Evolutionary conservation across 805 yeast species (phyloP).

Genomic region (Pichia ethanolica): DNA sequence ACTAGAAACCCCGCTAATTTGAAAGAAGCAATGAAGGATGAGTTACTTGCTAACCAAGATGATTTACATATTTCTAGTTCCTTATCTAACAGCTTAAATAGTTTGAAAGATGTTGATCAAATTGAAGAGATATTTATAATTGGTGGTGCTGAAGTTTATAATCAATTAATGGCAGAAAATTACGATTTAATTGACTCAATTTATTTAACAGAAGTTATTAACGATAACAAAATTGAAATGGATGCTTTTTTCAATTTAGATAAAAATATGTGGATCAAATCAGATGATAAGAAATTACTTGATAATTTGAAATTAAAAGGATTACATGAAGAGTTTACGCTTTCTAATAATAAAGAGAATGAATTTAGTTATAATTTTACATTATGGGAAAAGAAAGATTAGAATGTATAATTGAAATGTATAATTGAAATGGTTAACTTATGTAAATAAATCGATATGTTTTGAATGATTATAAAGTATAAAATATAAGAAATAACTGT

Average conservation of each 20-base stretch:
- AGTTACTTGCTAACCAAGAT: slow-evolving; percentile 13
- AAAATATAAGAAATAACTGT: too few species aligned
- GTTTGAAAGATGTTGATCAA: slow-evolving; percentile 20
- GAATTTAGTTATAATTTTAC: slow-evolving; percentile 54
- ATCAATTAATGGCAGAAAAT: slow-evolving; percentile 30
- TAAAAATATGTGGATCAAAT: slow-evolving; percentile 31
- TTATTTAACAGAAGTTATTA: slow-evolving; percentile 60
- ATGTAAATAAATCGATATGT: too few species aligned
- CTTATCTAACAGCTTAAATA: slow-evolving; percentile 35
- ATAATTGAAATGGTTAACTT: too few species aligned
- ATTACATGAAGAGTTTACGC: slow-evolving; percentile 20
- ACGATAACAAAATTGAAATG: slow-evolving; percentile 38
- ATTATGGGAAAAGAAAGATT: slow-evolving; percentile 38
- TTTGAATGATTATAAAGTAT: too few species aligned
- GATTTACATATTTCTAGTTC: slow-evolving; percentile 31
- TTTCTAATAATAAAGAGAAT: slow-evolving; percentile 26
- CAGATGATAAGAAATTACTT: slow-evolving; percentile 29
- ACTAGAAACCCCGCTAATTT: slow-evolving; percentile 38
- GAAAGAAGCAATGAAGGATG: slow-evolving; percentile 20
- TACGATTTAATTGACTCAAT: slow-evolving; percentile 41
- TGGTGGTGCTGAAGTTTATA: slow-evolving; percentile 89
- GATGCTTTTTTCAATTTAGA: slow-evolving; percentile 61
- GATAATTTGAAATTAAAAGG: slow-evolving; percentile 33
- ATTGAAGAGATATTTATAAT: slow-evolving; percentile 69
- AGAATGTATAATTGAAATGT: background rate